Percentiles rank a stretch among this genome's conserved stretches.
phyloP scores from a whole-genome alignment of 2,329 filamentous ascomycete genomes.

The Hirsutella minnesotensis region DNA sequence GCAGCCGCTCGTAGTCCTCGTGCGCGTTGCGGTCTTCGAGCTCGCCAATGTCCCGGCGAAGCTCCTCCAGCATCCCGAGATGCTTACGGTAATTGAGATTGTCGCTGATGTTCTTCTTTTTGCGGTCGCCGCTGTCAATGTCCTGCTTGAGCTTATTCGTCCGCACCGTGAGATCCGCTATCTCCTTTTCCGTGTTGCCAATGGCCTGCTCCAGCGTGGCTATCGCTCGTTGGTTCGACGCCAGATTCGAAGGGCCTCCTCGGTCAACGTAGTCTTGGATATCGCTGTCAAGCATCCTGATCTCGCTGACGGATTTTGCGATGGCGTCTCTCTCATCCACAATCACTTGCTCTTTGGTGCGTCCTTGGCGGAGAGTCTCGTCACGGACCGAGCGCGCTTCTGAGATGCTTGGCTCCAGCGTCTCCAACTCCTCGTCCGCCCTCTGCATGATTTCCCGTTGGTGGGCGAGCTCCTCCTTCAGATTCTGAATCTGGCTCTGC shows the following conservation, averaged over 20 bases:
- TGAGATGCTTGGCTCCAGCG: constrained; percentile 62
- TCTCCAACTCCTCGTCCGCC: constrained; percentile 61
- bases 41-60: constrained; percentile 58
- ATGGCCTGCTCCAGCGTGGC: constrained; percentile 55
- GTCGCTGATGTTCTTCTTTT: constrained; percentile 76
- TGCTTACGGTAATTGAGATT: constrained; percentile 80
- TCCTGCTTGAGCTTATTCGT: constrained; percentile 70
- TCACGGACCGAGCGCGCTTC: constrained; percentile 68
- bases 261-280: constrained; percentile 70
- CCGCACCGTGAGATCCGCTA: constrained; percentile 51
- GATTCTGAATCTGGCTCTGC: constrained; percentile 57
- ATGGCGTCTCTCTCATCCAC: constrained; percentile 61
- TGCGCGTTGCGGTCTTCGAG: constrained; percentile 71
- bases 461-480: constrained; percentile 54
- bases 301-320: constrained; percentile 62
- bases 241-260: constrained; percentile 62
- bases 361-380: constrained; percentile 60
- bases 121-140: constrained; percentile 67
- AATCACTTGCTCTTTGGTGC: constrained; percentile 59
- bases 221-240: constrained; percentile 58
- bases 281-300: constrained; percentile 62
- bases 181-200: constrained; percentile 52
- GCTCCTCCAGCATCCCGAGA: constrained; percentile 51
- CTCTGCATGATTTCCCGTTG: constrained; percentile 59
- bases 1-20: constrained; percentile 67